phyloP scores from a whole-genome alignment of 257 asterid species.

The Striga asiatica region DNA sequence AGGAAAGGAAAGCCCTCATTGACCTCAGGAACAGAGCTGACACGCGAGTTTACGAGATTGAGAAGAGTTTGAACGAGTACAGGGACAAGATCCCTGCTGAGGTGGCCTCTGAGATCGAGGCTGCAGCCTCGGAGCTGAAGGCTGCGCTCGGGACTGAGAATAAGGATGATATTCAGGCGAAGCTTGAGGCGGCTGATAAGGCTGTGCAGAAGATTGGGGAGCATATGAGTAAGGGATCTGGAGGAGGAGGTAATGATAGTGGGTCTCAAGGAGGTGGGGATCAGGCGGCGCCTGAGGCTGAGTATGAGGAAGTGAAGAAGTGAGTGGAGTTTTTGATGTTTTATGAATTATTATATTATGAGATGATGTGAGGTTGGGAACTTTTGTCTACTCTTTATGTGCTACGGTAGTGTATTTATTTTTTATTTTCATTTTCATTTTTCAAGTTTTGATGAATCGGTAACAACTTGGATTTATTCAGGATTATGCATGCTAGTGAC shows the following conservation, averaged over 20 bases:
- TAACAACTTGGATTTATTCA: too few species aligned
- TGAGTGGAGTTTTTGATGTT: background rate
- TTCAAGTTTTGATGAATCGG: too few species aligned
- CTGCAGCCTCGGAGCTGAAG: slow-evolving; percentile 40
- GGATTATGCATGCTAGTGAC: too few species aligned
- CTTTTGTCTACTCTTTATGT: background rate
- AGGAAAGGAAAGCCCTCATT: slow-evolving; percentile 50
- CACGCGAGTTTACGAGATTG: slow-evolving; percentile 47
- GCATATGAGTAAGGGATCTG: slow-evolving; percentile 42
- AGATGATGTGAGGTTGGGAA: slow-evolving; percentile 4
- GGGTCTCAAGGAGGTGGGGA: slow-evolving; percentile 26
- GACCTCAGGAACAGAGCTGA: slow-evolving; percentile 48
- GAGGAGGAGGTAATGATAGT: slow-evolving; percentile 24
- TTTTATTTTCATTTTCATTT: too few species aligned
- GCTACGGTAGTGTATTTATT: background rate
- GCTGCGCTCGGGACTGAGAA: slow-evolving; percentile 31
- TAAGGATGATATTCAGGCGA: slow-evolving; percentile 43
- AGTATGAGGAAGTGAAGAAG: slow-evolving; percentile 61
- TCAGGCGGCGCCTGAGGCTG: slow-evolving; percentile 42
- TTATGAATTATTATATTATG: background rate
- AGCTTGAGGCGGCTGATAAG: slow-evolving; percentile 49
- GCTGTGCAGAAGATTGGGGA: slow-evolving; percentile 54
- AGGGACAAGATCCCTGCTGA: slow-evolving; percentile 49
- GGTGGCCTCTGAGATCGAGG: slow-evolving; percentile 42
- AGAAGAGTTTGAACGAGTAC: slow-evolving; percentile 54